Base-by-base conservation (phyloP, 2,329 filamentous ascomycete genomes). In the Diplodia mutila region DNA sequence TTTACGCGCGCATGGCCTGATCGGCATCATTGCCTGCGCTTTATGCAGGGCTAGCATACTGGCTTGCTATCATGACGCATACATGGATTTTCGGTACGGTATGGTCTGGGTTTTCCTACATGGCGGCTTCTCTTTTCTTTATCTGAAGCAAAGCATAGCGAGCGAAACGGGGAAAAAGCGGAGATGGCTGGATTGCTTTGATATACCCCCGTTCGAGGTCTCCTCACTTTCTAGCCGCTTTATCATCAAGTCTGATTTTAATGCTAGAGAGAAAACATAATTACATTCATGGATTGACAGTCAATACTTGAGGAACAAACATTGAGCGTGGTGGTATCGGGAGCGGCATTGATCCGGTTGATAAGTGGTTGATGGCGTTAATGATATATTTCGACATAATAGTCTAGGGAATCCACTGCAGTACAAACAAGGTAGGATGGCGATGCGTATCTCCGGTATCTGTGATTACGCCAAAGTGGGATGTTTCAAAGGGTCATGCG, bases 161-260 rank as follows among this genome's bases (percentile, higher is more conserved):
- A 32, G 23, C 29, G 54, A 46, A 21, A 52, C 14, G 39, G 49
- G 53, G 61, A 16, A 46, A 65, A 46, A 42, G 39, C 16, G 32
- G 37, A 55, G 21, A 54, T 54, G 39, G 49, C 63, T 25, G 16
- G 69, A 49, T 63, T 69, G 69, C 59, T 63, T n/a, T 51, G 59
- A 63, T 63, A 63, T 63, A 63, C 59, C 59, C n/a, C 59, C 46
- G 27, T 51, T 49, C 42, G 49, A 48, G 55, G 69, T 25, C 32
- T 25, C 18, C n/a, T 51, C 23, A 32, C 12, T 23, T 37, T 14
- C 9, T 14, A 18, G 18, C 23, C 16, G 14, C 55, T 16, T 51
- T 25, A 29, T n/a, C n/a, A 23, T 42, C 37, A 63, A 42, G n/a
- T 23, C 51, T 25, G 27, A 12, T 37, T 39, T 23, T 61, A 61